Base-by-base conservation (phyloP, 2,329 filamentous ascomycete genomes). In the Curvularia verruculosa region DNA sequence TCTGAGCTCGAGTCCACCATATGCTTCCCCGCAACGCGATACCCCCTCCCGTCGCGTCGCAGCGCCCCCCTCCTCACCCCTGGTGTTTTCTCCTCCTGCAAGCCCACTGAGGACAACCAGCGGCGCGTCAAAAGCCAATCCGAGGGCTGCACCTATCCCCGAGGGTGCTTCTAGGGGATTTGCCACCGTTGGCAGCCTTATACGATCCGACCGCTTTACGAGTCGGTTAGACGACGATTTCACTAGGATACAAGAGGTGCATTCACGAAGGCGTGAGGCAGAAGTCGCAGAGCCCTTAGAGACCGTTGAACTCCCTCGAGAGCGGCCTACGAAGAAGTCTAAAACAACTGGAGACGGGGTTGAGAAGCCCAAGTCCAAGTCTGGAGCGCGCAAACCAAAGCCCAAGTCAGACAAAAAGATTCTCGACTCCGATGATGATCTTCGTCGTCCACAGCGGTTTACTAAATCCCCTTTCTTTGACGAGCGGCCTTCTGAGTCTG, bases 1-100 rank as follows among this genome's bases (percentile, higher is more conserved):
- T 3, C 57, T 77, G 7, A 72, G 68, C 21, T 75, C 73, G 13
- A 72, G 72, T n/a, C 74, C 74, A 19, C 70, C 72, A 36, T 58
- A 58, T 40, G 57, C 59, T 59, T 65, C 69, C 37, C 66, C 67
- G 48, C 61, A 53, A 45, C 60, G 60, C 41, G 56, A 58, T 48
- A 60, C 59, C 48, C 41, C 59, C 41, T 58, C 67, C 36, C 68
- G 66, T 64, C 73, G 71, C 73, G 72, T 71, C 63, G 58, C 58
- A 43, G 70, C 69, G 61, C 60, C 60, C 28, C 45, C 69, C 26
- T 63, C 52, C 23, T 70, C 69, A 45, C 66, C 68, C 24, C 50
- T 62, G 10, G 52, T 62, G 12, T 66, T 67, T 24, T 73, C 72
- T 28, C 69, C 68, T 5, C 55, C 59, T n/a, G 37, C 18, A 1